Base-by-base conservation (phyloP, 495 filamentous ascomycete genomes). In the Penicillium bialowiezense region DNA sequence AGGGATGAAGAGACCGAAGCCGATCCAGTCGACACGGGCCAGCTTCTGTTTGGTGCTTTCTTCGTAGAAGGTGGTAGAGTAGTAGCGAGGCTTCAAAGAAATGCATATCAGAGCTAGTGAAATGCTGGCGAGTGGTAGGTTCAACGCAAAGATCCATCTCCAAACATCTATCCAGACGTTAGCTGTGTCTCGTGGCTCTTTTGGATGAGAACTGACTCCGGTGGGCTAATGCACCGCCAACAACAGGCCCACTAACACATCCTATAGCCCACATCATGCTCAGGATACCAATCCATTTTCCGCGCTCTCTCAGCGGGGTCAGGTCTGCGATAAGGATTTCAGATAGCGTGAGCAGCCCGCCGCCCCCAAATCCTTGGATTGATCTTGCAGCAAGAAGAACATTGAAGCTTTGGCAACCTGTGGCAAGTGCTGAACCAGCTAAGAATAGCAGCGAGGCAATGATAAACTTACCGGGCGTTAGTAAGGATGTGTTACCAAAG, bases 281-380 rank as follows among this genome's bases (percentile, higher is more conserved):
- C 3, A 52, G 47, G 18, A 54, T 46, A 0, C 56, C 54, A 19
- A 58, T 46, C 28, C 57, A 69, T 13, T 35, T 52, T 3, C 45
- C 45, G 4, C 66, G 55, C 46, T 67, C 47, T 29, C 76, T 74
- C 23, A 69, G 44, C 1, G 60, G 50, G 8, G 60, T 51, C 7
- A 64, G 18, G 33, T 69, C 66, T 10, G 70, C 67, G 36, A 62
- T 60, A 4, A 69, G 41, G 10, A 65, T 52, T 39, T 66, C 48
- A 17, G 55, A 52, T 31, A 69, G 28, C 9, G 56, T 55, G 13
- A 63, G 55, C 14, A 73, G 54, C 15, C 70, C 63, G 7, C 70
- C 67, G n/a, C 65, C 63, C 0, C 66, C 74, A 9, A 75, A 52
- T 7, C 75, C 75, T 20, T 74, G 63, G 14, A 76, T 56, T 1